Evolutionary conservation across 257 asterid species (phyloP), one percentile per base, ranked within the genome.

Genomic region (Solanum clarkiae): DNA sequence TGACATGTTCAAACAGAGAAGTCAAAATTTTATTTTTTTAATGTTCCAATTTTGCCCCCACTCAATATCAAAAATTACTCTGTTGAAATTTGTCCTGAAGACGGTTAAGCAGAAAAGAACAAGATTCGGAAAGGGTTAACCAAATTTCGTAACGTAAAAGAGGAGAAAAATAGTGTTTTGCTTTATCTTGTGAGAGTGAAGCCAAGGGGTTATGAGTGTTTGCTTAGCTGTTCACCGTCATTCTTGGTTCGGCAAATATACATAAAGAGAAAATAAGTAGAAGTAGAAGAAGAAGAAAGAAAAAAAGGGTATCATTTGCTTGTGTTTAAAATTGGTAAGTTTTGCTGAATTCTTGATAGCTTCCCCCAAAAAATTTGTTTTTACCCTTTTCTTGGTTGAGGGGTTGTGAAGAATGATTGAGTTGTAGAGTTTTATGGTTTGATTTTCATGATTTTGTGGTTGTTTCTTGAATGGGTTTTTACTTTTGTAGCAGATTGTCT

Each of bases 331-430:
- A 80, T 80, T 72, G 82, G 85, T 71, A 85, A 49, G 82, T 79
- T 84, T 84, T 75, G 71, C 72, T 72, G 71, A 70, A 80, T 88
- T 82, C 65, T 66, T 85, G 81, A 53, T 69, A 83, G 6, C 42
- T 45, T 32, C 36, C 86, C 63, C 62, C 65, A 40, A 66, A 71
- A 17, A 51, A 26, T 10, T 10, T 32, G 54, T 84, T 83, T 85
- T 14, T 55, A 62, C 74, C 80, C 66, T 32, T n/a, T 24, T 44
- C 60, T 77, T 70, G 56, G 74, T 85, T 82, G 49, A 22, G 47
- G 36, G 84, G 80, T 63, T 68, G 68, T 81, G 56, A 47, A 65
- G 42, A 81, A 17, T 74, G 86, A 18, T 63, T 81, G 47, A 80
- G 36, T 83, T 56, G 15, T 84, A 47, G 68, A 56, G 12, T 75